A percentile compares a stretch with the other conserved stretches of the same genome.
Evolutionary conservation across 2,329 filamentous ascomycete species (phyloP).

Genomic region (Trichoderma harzianum): DNA sequence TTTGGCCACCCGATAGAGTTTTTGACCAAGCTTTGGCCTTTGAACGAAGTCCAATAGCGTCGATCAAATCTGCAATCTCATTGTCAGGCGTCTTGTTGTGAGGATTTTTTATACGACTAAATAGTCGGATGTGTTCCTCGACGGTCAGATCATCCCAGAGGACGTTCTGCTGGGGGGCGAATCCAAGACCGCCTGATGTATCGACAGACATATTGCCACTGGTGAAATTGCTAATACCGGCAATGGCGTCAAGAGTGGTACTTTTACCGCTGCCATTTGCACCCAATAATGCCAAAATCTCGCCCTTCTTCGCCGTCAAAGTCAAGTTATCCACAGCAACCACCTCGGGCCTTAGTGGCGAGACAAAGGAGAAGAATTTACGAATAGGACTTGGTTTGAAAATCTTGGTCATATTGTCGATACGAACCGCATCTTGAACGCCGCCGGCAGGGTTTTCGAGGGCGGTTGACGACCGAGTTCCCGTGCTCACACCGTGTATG

Average conservation of each 20-base stretch:
- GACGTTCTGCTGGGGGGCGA: slow-evolving; percentile 74
- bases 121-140: slow-evolving; percentile 66
- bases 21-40: slow-evolving; percentile 60
- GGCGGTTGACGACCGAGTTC: slow-evolving; percentile 22
- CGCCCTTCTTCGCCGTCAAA: slow-evolving; percentile 65
- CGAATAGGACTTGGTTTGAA: slow-evolving; percentile 64
- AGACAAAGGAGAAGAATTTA: slow-evolving; percentile 45
- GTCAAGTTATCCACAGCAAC: slow-evolving; percentile 69
- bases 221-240: slow-evolving; percentile 40
- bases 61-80: slow-evolving; percentile 45
- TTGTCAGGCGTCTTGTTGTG: slow-evolving; percentile 44
- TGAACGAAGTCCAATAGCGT: slow-evolving; percentile 60
- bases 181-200: slow-evolving; percentile 67
- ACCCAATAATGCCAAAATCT: slow-evolving; percentile 72
- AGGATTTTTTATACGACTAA: slow-evolving; percentile 64
- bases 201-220: slow-evolving; percentile 61
- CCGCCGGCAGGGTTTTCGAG: slow-evolving; percentile 6
- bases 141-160: slow-evolving; percentile 72
- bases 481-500: slow-evolving; percentile 50
- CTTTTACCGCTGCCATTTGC: slow-evolving; percentile 72
- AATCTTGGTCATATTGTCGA: slow-evolving; percentile 69
- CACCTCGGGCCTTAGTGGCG: slow-evolving; percentile 59
- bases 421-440: slow-evolving; percentile 56
- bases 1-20: slow-evolving; percentile 72
- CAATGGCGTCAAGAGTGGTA: slow-evolving; percentile 45